phyloP scores from a whole-genome alignment of 2,329 filamentous ascomycete species.

The Didymella pomorum region DNA sequence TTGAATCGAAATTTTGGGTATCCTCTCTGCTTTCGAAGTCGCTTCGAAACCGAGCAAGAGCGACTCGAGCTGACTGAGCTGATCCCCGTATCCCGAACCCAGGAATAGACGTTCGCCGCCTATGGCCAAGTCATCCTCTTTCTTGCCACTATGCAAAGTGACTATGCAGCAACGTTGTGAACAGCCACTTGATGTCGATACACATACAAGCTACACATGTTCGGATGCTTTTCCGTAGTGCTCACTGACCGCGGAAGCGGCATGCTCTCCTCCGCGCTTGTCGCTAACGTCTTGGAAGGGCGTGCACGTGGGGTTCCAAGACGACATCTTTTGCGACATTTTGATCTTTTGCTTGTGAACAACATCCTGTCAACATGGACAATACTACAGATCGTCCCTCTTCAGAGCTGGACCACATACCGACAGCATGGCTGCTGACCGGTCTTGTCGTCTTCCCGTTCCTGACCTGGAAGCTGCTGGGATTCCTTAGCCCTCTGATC shows the following conservation, averaged over 20 bases:
- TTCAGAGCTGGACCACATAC: constrained; percentile 32
- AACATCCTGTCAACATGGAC: constrained; percentile 16
- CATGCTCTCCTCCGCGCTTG: constrained; percentile 4
- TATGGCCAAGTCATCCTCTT: not conserved
- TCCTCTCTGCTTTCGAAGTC: constrained; percentile 3
- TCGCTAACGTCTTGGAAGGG: constrained; percentile 19
- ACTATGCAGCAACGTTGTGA: not conserved
- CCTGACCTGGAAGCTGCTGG: constrained; percentile 30
- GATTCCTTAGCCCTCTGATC: constrained; percentile 34
- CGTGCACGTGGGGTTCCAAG: constrained; percentile 24
- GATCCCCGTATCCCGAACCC: constrained; percentile 1
- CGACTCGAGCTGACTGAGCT: not conserved
- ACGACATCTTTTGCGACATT: constrained; percentile 9
- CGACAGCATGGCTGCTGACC: constrained; percentile 32
- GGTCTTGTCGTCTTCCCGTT: constrained; percentile 33
- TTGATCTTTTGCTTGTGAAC: constrained; percentile 10
- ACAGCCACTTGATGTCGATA: not conserved
- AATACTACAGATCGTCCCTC: constrained; percentile 7
- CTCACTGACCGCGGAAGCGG: constrained; percentile 12
- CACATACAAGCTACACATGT: not conserved
- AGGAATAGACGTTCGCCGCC: constrained; percentile 12
- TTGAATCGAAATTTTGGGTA: not conserved
- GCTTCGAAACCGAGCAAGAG: constrained; percentile 1
- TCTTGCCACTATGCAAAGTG: not conserved
- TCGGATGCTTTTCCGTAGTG: constrained; percentile 6